Percentiles rank a stretch among this genome's conserved stretches.
These are phyloP conservation scores for Senecio squalidus DNA, from an alignment of 140 eudicot species.

Conservation along the genomic window DNA sequence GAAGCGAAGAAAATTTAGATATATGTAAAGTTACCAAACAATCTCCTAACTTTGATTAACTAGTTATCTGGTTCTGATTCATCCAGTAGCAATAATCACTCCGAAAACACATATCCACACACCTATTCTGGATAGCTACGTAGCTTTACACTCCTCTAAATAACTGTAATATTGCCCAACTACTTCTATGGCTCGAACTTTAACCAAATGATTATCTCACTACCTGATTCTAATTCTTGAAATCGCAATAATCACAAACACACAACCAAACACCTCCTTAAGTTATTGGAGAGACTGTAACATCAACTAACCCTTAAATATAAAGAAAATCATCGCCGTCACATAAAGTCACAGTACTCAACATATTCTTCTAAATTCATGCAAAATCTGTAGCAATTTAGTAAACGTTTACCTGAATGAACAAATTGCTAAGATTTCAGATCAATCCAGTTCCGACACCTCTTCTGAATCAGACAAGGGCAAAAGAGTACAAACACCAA, in stretches of 20 bases:
- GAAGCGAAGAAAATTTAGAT: not conserved
- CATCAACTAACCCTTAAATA: not conserved
- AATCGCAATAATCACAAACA: slow-evolving; percentile 12
- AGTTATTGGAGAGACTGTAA: not conserved
- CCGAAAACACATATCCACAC: slow-evolving; percentile 7
- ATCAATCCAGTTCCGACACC: slow-evolving; percentile 65
- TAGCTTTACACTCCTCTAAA: no score
- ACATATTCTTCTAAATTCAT: not conserved
- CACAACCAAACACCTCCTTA: slow-evolving; percentile 6
- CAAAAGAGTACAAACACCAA: slow-evolving; percentile 86
- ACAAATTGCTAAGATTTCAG: slow-evolving; percentile 12
- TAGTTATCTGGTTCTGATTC: slow-evolving; percentile 1
- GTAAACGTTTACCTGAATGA: slow-evolving; percentile 7
- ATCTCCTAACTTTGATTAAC: not conserved
- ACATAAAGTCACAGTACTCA: not conserved
- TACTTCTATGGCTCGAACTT: no score
- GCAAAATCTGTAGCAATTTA: slow-evolving; percentile 1
- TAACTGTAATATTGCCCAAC: no score
- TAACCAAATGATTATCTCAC: not conserved
- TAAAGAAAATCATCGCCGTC: not conserved
- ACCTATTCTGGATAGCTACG: no score
- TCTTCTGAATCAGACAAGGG: slow-evolving; percentile 95
- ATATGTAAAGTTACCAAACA: not conserved
- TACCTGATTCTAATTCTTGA: slow-evolving; percentile 13
- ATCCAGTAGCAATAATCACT: slow-evolving; percentile 14